Evolutionary conservation across 2,329 filamentous ascomycete species (phyloP).

Genomic region (Monosporascus sp.): DNA sequence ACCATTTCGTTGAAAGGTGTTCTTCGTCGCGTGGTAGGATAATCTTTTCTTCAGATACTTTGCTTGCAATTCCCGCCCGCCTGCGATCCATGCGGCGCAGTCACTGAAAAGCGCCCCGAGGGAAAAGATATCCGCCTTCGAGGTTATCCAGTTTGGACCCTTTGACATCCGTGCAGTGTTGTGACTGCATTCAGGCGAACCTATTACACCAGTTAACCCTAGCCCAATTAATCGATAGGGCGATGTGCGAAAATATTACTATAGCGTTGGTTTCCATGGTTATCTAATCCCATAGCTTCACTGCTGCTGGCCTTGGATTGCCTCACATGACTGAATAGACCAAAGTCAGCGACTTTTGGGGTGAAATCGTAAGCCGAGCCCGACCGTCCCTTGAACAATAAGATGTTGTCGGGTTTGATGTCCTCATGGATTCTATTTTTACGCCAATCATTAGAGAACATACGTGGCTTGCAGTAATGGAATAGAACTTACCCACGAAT

Average conservation of each 20-base stretch:
- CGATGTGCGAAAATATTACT: neutral
- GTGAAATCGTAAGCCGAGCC: conserved; percentile 11
- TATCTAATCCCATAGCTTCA: conserved; percentile 8
- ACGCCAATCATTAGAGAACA: neutral
- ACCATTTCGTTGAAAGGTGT: conserved; percentile 2
- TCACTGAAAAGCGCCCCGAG: conserved; percentile 12
- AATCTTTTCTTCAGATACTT: conserved; percentile 6
- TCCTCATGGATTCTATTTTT: conserved; percentile 13
- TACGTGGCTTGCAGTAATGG: neutral
- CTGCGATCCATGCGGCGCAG: conserved; percentile 10
- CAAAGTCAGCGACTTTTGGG: conserved; percentile 17
- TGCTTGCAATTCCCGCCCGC: conserved; percentile 3
- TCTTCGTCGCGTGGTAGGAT: conserved; percentile 2
- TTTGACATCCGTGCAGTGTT: conserved; percentile 4
- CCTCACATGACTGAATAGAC: conserved; percentile 7
- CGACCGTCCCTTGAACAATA: conserved; percentile 8
- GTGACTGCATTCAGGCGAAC: conserved; percentile 10
- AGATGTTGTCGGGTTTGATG: conserved; percentile 15
- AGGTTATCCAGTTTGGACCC: conserved; percentile 4
- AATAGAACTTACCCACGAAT: conserved; percentile 7
- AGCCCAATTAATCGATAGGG: neutral
- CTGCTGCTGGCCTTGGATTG: conserved; percentile 3
- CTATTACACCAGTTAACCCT: conserved; percentile 1
- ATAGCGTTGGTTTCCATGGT: conserved; percentile 9
- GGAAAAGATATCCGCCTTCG: conserved; percentile 13